These are phyloP conservation scores for Immersiporthe knoxdaviesiana DNA, from an alignment of 2,329 filamentous ascomycete genomes.

Conservation along the genomic window DNA sequence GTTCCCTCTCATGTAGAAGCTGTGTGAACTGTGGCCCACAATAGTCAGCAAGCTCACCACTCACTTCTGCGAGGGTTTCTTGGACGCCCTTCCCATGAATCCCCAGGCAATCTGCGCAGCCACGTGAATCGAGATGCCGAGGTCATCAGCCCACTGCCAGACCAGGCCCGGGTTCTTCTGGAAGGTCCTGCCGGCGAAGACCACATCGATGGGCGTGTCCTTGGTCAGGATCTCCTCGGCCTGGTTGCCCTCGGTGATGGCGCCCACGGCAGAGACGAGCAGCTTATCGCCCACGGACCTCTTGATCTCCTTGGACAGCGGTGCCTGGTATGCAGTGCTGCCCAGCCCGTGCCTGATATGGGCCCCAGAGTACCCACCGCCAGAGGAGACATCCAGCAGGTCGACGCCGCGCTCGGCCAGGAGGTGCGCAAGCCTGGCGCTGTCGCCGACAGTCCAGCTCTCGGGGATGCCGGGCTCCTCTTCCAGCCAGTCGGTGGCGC, in stretches of 20 bases:
- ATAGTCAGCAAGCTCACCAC: background rate
- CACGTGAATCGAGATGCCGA: conserved; percentile 49
- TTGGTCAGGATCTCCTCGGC: conserved; percentile 52
- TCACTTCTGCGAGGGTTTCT: conserved; percentile 21
- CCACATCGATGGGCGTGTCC: conserved; percentile 51
- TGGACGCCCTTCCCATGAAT: conserved; percentile 47
- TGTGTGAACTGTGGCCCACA: background rate
- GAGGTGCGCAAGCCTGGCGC: conserved; percentile 62
- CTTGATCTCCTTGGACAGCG: conserved; percentile 72
- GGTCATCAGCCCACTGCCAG: conserved; percentile 58
- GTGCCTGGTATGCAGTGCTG: conserved; percentile 67
- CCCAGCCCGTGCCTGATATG: conserved; percentile 53
- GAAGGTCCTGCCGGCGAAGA: conserved; percentile 56
- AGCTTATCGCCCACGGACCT: conserved; percentile 66
- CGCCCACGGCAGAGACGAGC: conserved; percentile 51
- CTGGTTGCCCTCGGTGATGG: conserved; percentile 48
- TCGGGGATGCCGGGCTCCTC: conserved; percentile 47
- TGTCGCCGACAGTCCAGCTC: conserved; percentile 70
- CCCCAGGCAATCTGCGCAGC: conserved; percentile 61
- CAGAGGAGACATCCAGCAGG: conserved; percentile 72
- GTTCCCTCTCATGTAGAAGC: background rate
- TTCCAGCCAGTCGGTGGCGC: conserved; percentile 77
- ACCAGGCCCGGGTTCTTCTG: conserved; percentile 63
- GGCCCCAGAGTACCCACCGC: conserved; percentile 64
- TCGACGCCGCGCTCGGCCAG: conserved; percentile 72